Base-by-base conservation (phyloP, 257 asterid species). In the Solanum lignicaule region DNA sequence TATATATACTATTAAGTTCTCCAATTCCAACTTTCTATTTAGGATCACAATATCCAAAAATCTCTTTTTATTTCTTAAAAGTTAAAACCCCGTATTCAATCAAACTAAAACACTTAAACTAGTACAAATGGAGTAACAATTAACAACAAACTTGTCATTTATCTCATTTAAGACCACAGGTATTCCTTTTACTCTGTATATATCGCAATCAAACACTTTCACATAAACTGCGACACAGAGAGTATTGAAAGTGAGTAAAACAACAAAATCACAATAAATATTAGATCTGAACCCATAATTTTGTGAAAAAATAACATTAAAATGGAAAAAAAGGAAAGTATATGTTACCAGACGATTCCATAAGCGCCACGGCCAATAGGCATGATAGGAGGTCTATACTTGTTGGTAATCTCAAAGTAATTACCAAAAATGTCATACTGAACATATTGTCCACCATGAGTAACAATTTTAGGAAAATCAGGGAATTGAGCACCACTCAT, bases 361-460 rank as follows among this genome's bases (percentile, higher is more conserved):
- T 97, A 97, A 62, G 99, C 99, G 21, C 99, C 99, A 60, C 99
- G 99, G 68, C 98, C 99, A 85, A 97, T 93, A 35, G 99, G 98
- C 95, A 94, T 94, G 88, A 97, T 93, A 81, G 99, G 99, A 76
- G 98, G 92, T 1, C 96, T 91, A 85, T 97, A 97, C 92, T 96
- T 97, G 68, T 83, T 81, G 25, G 98, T 95, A 88, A 97, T 89
- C 94, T 97, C 98, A 58, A 97, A 97, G 29, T 88, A 81, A 90
- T 93, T 94, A 3, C 97, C 98, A 79, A 94, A 97, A 39, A 97
- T 93, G 68, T 94, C 91, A 86, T 94, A 95, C 95, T 94, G 98
- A 13, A 94, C 87, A 43, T 87, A 97, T 88, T 91, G 95, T 1
- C 98, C 99, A 5, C 96, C 99, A 94, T 95, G 92, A 15, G 98